Conservation (phyloP, 495 filamentous ascomycete species). For the Jackrogersella multiformis region DNA sequence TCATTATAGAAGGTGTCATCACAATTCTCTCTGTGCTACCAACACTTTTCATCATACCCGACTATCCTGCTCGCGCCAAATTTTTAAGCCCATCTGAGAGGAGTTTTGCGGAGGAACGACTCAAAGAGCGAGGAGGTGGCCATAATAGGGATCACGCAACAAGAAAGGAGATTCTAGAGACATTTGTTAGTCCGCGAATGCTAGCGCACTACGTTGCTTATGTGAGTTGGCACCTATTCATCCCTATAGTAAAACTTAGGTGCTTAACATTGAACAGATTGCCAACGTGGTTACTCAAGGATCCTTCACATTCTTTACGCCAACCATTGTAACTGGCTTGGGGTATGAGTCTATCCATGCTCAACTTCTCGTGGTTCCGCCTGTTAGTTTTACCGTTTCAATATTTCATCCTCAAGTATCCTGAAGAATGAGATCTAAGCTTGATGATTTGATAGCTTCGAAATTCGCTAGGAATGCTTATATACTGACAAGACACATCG, state of each 20-base stretch:
- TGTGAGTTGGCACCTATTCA: conserved; percentile 57
- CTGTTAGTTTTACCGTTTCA: conserved; percentile 58
- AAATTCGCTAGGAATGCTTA: background rate
- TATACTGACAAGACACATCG: background rate
- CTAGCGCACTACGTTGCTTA: conserved; percentile 70
- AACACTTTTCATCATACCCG: conserved; percentile 64
- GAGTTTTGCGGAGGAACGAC: conserved; percentile 64
- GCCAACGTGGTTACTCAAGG: conserved; percentile 74
- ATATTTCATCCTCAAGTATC: background rate
- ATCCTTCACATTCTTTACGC: conserved; percentile 81
- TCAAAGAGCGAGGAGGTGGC: conserved; percentile 69
- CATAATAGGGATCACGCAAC: conserved; percentile 73
- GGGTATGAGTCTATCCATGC: conserved; percentile 72
- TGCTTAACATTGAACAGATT: conserved; percentile 14
- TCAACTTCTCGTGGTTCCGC: conserved; percentile 79
- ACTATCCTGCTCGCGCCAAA: conserved; percentile 76
- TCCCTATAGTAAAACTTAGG: background rate
- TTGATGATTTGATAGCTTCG: background rate
- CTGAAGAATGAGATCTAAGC: background rate
- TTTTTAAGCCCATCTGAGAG: conserved; percentile 73
- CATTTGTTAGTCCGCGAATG: conserved; percentile 77
- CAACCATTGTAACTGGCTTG: conserved; percentile 74
- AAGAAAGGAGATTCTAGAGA: conserved; percentile 50
- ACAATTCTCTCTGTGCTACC: conserved; percentile 27
- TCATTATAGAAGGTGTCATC: conserved; percentile 36